Evolutionary conservation across 805 yeast species (phyloP).

Genomic region (Saccharomycopsis schoenii): DNA sequence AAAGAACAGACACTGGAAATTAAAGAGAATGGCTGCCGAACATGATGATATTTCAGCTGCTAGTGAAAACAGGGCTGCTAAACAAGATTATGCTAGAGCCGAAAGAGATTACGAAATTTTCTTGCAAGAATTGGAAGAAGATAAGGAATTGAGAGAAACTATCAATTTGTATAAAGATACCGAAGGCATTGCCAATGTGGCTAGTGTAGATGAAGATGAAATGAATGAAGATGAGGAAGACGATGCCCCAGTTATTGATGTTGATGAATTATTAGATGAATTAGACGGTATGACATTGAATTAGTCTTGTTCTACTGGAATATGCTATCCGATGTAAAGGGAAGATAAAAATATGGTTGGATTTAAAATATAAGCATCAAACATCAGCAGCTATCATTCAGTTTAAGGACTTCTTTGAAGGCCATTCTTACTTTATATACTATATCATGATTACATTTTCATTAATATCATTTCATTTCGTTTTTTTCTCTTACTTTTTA

Average conservation of each 20-base stretch:
- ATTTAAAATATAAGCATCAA: too few relatives aligned
- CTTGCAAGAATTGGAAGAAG: conserved; percentile 96
- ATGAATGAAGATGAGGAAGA: conserved; percentile 54
- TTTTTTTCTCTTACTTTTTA: neutral
- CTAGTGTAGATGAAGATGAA: conserved; percentile 26
- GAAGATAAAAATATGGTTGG: too few relatives aligned
- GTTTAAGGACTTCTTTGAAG: neutral
- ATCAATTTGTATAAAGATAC: conserved; percentile 77
- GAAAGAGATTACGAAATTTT: conserved; percentile 92
- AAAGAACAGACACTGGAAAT: conserved; percentile 79
- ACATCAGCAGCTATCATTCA: neutral
- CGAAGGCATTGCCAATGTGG: conserved; percentile 21
- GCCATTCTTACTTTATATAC: neutral
- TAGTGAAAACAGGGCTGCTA: conserved; percentile 58
- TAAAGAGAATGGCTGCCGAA: conserved; percentile 96
- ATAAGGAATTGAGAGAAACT: conserved; percentile 83
- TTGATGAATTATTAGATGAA: conserved; percentile 91
- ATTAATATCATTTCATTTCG: neutral
- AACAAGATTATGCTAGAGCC: conserved; percentile 83
- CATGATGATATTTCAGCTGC: conserved; percentile 80
- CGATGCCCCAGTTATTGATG: conserved; percentile 79
- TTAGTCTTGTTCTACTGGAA: neutral
- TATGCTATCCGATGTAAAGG: too few relatives aligned
- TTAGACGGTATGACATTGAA: conserved; percentile 87
- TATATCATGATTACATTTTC: neutral